These are phyloP conservation scores for Samsoniella hepiali DNA, from an alignment of 2,329 filamentous ascomycete genomes.

Conservation along the genomic window DNA sequence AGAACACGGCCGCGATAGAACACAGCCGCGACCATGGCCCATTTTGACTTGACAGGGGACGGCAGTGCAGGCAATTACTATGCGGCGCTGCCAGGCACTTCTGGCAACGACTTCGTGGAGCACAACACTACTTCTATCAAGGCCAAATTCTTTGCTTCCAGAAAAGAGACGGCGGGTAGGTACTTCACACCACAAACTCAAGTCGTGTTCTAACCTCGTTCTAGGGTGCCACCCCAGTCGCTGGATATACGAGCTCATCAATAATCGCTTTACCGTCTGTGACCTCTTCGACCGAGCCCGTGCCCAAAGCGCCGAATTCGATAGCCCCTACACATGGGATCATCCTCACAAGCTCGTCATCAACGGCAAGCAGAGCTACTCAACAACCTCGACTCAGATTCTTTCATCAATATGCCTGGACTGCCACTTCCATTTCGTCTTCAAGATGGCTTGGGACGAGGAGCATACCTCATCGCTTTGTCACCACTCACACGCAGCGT, in stretches of 20 bases:
- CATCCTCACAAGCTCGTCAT: constrained; percentile 37
- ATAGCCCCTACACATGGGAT: constrained; percentile 33
- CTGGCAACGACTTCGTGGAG: constrained; percentile 27
- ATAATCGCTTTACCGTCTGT: constrained; percentile 37
- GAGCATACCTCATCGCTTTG: constrained; percentile 30
- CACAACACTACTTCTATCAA: constrained; percentile 35
- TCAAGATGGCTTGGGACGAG: constrained; percentile 36
- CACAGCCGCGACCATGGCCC: constrained; percentile 27
- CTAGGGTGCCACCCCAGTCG: constrained; percentile 35
- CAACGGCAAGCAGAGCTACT: constrained; percentile 40
- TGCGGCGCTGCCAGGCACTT: constrained; percentile 33
- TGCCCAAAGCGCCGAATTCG: constrained; percentile 29
- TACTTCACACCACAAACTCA: not conserved
- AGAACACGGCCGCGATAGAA: not conserved
- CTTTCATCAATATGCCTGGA: constrained; percentile 39
- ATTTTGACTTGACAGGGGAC: constrained; percentile 29
- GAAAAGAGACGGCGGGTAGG: constrained; percentile 29
- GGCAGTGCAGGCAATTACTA: constrained; percentile 30
- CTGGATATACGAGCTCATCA: constrained; percentile 40
- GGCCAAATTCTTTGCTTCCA: constrained; percentile 25
- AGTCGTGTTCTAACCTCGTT: constrained; percentile 17
- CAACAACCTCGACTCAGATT: constrained; percentile 25
- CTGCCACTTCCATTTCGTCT: constrained; percentile 42
- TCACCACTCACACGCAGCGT: constrained; percentile 30
- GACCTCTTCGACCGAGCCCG: constrained; percentile 36